phyloP scores from a whole-genome alignment of 164 flowering plant species.

The Sedum album region DNA sequence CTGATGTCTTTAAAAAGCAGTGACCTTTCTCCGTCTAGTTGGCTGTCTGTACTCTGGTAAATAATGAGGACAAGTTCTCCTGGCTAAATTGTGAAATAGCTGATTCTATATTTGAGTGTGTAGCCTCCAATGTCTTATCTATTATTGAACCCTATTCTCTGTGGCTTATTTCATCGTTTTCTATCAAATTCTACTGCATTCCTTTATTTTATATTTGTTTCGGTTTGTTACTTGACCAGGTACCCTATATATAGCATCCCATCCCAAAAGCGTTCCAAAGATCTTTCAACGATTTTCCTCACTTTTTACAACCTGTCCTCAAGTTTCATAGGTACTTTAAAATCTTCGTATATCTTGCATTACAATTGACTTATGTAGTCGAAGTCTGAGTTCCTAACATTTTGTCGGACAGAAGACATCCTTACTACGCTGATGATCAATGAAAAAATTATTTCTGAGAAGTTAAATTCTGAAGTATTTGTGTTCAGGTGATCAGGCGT shows the following conservation, averaged over 20 bases:
- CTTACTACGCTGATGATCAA: neutral
- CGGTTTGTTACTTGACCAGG: neutral
- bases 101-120: neutral
- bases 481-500: neutral
- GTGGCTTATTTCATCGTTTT: neutral
- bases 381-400: neutral
- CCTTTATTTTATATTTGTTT: neutral
- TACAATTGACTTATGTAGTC: neutral
- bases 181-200: neutral
- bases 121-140: neutral
- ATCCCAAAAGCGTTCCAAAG: constrained; percentile 5
- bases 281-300: constrained; percentile 5
- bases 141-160: neutral
- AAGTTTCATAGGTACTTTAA: neutral
- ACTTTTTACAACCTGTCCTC: constrained; percentile 10
- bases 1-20: constrained; percentile 4
- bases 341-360: neutral
- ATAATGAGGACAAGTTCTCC: neutral
- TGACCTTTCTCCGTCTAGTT: constrained; percentile 7
- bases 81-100: neutral
- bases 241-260: constrained; percentile 7
- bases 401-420: neutral
- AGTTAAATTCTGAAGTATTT: neutral
- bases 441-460: neutral
- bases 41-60: constrained; percentile 9